A percentile compares a stretch with the other conserved stretches of the same genome.
phyloP scores from a whole-genome alignment of 2,329 filamentous ascomycete genomes.

The Grosmannia huntii region DNA sequence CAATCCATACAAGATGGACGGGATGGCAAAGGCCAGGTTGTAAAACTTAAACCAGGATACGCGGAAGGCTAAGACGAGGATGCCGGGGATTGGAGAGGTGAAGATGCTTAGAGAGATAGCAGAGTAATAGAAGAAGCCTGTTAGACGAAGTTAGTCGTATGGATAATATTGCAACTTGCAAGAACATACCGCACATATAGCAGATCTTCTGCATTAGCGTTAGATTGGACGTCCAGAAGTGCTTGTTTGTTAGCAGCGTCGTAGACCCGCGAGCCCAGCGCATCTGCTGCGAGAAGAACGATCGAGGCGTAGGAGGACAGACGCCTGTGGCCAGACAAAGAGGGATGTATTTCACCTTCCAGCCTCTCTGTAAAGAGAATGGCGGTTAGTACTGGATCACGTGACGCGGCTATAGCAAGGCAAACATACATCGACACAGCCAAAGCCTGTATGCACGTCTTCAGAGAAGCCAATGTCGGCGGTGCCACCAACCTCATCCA shows the following conservation, averaged over 20 bases:
- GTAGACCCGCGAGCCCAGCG: conserved; percentile 4
- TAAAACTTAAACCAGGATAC: conserved; percentile 5
- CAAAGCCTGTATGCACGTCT: conserved; percentile 3
- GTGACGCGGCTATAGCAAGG: background rate
- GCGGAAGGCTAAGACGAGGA: conserved; percentile 1
- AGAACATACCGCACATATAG: conserved; percentile 2
- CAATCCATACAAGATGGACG: conserved; percentile 2
- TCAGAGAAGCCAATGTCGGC: conserved; percentile 6
- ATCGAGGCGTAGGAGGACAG: conserved; percentile 3
- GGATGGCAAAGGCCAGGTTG: conserved; percentile 6
- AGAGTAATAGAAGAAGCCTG: conserved; percentile 6
- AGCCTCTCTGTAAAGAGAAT: background rate
- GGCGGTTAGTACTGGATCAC: background rate
- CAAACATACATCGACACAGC: background rate
- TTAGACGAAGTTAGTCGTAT: background rate
- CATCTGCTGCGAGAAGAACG: conserved; percentile 7
- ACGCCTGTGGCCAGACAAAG: conserved; percentile 4
- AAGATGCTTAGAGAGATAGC: conserved; percentile 5
- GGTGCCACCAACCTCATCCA: conserved; percentile 4
- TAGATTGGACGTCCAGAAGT: conserved; percentile 3
- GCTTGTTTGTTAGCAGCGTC: conserved; percentile 2
- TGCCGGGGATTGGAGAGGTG: conserved; percentile 3
- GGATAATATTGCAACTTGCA: background rate
- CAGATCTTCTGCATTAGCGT: conserved; percentile 5
- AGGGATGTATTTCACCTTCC: conserved; percentile 3